Conservation (phyloP, 2,329 filamentous ascomycete genomes). For the Phialophora chinensis region DNA sequence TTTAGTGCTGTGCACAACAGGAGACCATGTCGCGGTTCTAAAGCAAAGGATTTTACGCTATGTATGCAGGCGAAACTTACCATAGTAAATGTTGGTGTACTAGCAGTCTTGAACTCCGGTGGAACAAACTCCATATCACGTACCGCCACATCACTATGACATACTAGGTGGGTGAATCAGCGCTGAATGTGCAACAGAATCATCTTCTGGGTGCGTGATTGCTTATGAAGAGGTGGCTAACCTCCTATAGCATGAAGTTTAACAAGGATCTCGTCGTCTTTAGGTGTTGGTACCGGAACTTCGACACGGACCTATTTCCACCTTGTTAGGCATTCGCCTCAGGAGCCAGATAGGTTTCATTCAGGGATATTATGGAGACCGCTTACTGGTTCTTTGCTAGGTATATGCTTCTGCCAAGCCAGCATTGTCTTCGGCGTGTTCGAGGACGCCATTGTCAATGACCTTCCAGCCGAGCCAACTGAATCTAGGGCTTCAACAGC, state of each 20-base stretch:
- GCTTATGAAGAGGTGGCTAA: neutral
- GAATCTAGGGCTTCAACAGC: no score
- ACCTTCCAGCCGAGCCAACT: no score
- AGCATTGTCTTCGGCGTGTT: slow-evolving; percentile 29
- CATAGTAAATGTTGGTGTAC: neutral
- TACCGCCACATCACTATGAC: slow-evolving; percentile 8
- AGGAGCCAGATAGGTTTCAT: neutral
- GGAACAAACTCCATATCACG: neutral
- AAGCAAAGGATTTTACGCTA: neutral
- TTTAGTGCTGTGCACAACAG: neutral
- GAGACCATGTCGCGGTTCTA: neutral
- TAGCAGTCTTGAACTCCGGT: neutral
- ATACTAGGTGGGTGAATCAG: neutral
- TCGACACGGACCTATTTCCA: slow-evolving; percentile 20
- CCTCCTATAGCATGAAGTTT: slow-evolving; percentile 31
- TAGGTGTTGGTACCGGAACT: slow-evolving; percentile 22
- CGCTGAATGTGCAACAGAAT: neutral
- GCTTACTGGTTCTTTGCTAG: slow-evolving; percentile 21
- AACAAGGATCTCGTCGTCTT: slow-evolving; percentile 24
- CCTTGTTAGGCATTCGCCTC: neutral
- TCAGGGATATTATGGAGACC: neutral
- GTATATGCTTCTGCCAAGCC: slow-evolving; percentile 34
- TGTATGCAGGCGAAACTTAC: slow-evolving; percentile 13
- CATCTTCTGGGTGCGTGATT: neutral
- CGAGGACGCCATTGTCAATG: no score